Percentiles rank a stretch among this genome's conserved stretches.
These are phyloP conservation scores for Alternaria atra DNA, from an alignment of 2,329 filamentous ascomycete genomes.

Conservation along the genomic window DNA sequence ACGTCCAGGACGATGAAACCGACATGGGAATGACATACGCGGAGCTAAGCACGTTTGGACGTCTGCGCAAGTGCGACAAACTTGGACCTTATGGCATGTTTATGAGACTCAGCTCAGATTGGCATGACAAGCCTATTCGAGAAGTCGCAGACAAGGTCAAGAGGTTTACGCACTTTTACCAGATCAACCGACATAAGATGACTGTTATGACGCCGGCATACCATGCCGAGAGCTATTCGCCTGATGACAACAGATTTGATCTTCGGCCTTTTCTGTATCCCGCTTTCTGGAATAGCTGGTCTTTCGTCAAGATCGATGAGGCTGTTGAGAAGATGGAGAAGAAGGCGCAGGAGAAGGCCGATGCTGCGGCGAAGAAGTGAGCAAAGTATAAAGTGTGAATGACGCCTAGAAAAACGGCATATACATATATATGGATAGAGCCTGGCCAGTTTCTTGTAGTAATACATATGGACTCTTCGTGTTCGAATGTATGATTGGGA, in stretches of 20 bases:
- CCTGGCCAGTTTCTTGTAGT: too few relatives aligned
- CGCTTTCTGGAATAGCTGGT: conserved; percentile 44
- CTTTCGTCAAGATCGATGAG: conserved; percentile 50
- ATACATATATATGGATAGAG: not conserved
- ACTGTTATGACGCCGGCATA: conserved; percentile 39
- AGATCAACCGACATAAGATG: conserved; percentile 37
- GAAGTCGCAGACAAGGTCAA: conserved; percentile 59
- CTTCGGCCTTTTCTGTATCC: conserved; percentile 55
- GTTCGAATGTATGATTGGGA: too few relatives aligned
- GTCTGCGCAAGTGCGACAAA: conserved; percentile 58
- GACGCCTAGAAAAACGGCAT: not conserved
- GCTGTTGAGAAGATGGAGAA: conserved; percentile 42
- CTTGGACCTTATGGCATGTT: conserved; percentile 62
- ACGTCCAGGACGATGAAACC: conserved; percentile 64
- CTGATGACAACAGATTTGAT: conserved; percentile 68
- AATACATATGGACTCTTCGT: too few relatives aligned
- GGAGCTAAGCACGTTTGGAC: conserved; percentile 62
- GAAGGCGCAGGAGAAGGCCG: conserved; percentile 17
- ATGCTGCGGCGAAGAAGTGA: not conserved
- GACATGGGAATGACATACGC: conserved; percentile 62
- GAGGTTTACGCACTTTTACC: conserved; percentile 50
- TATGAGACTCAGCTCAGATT: conserved; percentile 59
- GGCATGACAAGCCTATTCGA: conserved; percentile 41
- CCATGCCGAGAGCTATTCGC: conserved; percentile 59
- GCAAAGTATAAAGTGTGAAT: not conserved